These are phyloP conservation scores for Chlorencoelia australis DNA, from an alignment of 2,329 filamentous ascomycete species.

Conservation along the genomic window DNA sequence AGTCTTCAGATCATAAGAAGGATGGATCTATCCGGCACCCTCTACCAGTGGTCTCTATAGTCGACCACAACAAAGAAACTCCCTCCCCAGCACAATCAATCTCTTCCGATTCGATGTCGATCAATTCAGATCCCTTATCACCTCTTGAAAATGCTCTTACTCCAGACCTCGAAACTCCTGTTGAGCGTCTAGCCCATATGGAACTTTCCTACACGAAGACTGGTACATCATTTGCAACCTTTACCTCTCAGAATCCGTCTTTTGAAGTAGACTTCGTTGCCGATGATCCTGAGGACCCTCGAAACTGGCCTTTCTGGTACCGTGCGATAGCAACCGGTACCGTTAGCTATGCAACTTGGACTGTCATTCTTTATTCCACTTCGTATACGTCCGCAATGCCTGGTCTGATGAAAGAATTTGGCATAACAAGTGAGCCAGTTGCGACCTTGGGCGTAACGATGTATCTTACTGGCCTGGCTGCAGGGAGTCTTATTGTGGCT, in stretches of 20 bases:
- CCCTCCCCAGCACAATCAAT: conserved; percentile 4
- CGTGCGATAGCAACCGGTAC: conserved; percentile 29
- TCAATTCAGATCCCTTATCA: conserved; percentile 25
- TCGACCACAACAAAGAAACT: conserved; percentile 11
- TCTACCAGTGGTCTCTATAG: not conserved
- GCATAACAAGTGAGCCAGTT: conserved; percentile 44
- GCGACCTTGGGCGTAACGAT: conserved; percentile 68
- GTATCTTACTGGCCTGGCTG: conserved; percentile 65
- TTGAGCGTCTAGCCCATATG: conserved; percentile 29
- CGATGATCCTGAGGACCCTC: conserved; percentile 52
- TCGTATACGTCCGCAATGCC: conserved; percentile 65
- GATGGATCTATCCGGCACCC: conserved; percentile 13
- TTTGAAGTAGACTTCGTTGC: conserved; percentile 67
- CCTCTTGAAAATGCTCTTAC: conserved; percentile 33
- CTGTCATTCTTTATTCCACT: conserved; percentile 61
- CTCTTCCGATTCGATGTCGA: conserved; percentile 13
- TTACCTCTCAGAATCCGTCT: conserved; percentile 38
- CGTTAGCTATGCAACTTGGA: conserved; percentile 30
- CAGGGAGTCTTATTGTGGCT: conserved; percentile 62
- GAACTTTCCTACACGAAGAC: conserved; percentile 30
- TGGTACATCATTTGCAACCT: conserved; percentile 35
- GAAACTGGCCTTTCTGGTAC: conserved; percentile 52
- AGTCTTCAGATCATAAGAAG: conserved; percentile 12
- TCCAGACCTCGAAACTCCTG: conserved; percentile 30
- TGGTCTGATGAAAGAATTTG: conserved; percentile 59